A percentile compares a stretch with the other conserved stretches of the same genome.
These are phyloP conservation scores for Lodderomyces jiufengensis DNA, from an alignment of 1,139 yeast genomes.

Conservation along the genomic window DNA sequence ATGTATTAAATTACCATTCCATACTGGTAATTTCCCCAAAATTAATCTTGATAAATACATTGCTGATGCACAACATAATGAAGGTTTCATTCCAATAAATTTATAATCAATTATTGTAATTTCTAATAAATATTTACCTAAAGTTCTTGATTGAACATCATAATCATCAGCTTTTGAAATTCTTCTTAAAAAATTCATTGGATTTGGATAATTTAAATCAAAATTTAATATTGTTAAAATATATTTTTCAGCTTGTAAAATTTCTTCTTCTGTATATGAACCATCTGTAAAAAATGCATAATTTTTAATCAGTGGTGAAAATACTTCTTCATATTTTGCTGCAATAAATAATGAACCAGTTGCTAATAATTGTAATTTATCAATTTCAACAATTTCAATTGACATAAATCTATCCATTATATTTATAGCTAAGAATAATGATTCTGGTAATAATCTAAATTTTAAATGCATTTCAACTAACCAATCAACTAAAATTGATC, in stretches of 20 bases:
- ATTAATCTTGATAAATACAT: slow-evolving; percentile 85
- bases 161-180: slow-evolving; percentile 94
- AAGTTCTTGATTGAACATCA: slow-evolving; percentile 86
- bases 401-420: slow-evolving; percentile 90
- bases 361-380: slow-evolving; percentile 84
- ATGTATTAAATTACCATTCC: slow-evolving; percentile 82
- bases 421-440: slow-evolving; percentile 83
- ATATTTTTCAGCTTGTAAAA: slow-evolving; percentile 81
- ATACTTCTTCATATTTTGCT: slow-evolving; percentile 93
- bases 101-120: slow-evolving; percentile 77
- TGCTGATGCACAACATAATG: slow-evolving; percentile 85
- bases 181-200: slow-evolving; percentile 89
- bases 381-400: slow-evolving; percentile 73
- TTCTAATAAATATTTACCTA: slow-evolving; percentile 86
- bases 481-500: slow-evolving; percentile 93
- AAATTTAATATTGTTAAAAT: slow-evolving; percentile 73
- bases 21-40: slow-evolving; percentile 64
- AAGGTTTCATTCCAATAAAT: slow-evolving; percentile 75
- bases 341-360: slow-evolving; percentile 89
- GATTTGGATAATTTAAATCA: slow-evolving; percentile 85
- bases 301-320: slow-evolving; percentile 82
- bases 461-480: slow-evolving; percentile 87
- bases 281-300: slow-evolving; percentile 88
- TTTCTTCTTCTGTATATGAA: slow-evolving; percentile 79
- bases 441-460: slow-evolving; percentile 86